Conservation (phyloP, 1,284 basidiomycete genomes). For the Trichosporon ovoides region DNA sequence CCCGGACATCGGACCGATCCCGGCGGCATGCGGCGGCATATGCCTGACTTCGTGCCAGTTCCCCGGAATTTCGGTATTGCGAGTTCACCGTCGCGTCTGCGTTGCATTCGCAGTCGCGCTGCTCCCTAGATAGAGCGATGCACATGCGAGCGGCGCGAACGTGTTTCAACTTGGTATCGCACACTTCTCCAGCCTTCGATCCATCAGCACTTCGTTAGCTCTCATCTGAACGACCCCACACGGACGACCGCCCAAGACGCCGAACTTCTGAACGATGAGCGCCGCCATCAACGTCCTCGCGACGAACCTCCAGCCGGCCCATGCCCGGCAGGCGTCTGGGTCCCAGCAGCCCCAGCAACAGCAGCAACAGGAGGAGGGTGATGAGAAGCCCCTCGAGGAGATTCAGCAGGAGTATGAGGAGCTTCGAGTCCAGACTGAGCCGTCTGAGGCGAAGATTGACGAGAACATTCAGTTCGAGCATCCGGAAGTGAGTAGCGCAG, state of each 20-base stretch:
- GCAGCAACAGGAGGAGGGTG: not conserved
- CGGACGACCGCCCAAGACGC: no score
- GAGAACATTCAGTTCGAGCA: constrained; percentile 31
- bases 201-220: no score
- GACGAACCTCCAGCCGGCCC: not conserved
- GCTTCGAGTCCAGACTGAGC: constrained; percentile 37
- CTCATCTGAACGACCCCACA: not conserved
- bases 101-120: no score
- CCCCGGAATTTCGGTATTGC: not conserved
- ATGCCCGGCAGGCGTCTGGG: not conserved
- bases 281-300: not conserved
- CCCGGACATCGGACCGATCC: not conserved
- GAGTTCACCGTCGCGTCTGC: no score
- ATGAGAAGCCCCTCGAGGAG: constrained; percentile 13
- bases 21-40: no score
- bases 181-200: no score
- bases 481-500: constrained; percentile 29
- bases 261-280: no score
- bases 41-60: no score
- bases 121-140: no score
- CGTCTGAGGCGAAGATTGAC: constrained; percentile 32
- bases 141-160: no score
- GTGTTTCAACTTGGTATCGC: no score
- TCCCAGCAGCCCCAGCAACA: not conserved
- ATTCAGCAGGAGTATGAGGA: constrained; percentile 30